phyloP scores from a whole-genome alignment of 805 yeast species.

The Maudiozyma turicensis region DNA sequence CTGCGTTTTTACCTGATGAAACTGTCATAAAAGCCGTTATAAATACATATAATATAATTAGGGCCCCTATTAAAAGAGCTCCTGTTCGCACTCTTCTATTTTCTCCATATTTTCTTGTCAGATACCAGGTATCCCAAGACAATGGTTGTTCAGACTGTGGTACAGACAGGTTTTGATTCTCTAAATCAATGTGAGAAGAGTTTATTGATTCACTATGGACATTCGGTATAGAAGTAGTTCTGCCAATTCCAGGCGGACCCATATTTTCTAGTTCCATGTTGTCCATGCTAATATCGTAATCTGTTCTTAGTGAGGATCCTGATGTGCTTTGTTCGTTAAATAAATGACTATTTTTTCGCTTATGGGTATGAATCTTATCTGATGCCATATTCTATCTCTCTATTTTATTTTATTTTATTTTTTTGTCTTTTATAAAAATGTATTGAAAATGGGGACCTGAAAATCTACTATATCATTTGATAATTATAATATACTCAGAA shows the following conservation, averaged over 20 bases:
- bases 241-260: slow-evolving; percentile 3
- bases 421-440: not conserved
- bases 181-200: slow-evolving; percentile 1
- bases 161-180: slow-evolving; percentile 1
- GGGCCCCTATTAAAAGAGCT: not conserved
- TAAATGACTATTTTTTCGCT: slow-evolving; percentile 24
- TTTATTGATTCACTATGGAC: not conserved
- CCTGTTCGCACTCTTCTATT: slow-evolving; percentile 2
- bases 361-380: slow-evolving; percentile 13
- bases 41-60: not conserved
- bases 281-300: slow-evolving; percentile 4
- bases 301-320: slow-evolving; percentile 10
- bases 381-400: not conserved
- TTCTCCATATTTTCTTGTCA: slow-evolving; percentile 6
- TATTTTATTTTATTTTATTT: not conserved
- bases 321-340: slow-evolving; percentile 22
- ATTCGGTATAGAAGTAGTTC: slow-evolving; percentile 1
- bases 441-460: too few species aligned
- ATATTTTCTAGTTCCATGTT: slow-evolving; percentile 2
- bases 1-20: not conserved
- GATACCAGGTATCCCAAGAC: slow-evolving; percentile 7
- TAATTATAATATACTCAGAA: too few species aligned
- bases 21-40: not conserved
- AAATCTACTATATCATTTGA: too few species aligned
- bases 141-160: not conserved